A percentile compares a stretch with the other conserved stretches of the same genome.
Evolutionary conservation across 2,329 filamentous ascomycete species (phyloP).

Genomic region (Aspergillus hortae): DNA sequence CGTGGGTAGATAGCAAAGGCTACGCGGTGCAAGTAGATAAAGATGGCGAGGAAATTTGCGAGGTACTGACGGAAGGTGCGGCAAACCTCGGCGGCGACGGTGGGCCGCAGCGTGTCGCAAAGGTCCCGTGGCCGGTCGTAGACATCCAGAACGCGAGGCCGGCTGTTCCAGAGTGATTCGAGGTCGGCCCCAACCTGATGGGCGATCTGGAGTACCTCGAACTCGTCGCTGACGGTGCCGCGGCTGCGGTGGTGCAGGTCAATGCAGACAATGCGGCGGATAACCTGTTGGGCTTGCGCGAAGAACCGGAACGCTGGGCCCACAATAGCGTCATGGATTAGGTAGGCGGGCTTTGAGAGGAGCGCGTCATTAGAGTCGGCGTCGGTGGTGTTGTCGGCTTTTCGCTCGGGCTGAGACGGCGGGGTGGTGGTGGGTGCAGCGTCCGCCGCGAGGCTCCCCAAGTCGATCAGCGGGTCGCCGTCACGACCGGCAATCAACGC

Average conservation of each 20-base stretch:
- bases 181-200: conserved; percentile 35
- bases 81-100: conserved; percentile 26
- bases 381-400: conserved; percentile 3
- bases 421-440: background rate
- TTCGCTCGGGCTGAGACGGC: conserved; percentile 5
- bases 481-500: conserved; percentile 34
- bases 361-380: conserved; percentile 14
- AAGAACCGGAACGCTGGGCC: conserved; percentile 33
- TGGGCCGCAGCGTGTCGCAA: conserved; percentile 20
- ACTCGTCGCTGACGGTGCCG: conserved; percentile 36
- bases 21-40: conserved; percentile 35
- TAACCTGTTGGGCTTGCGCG: conserved; percentile 30
- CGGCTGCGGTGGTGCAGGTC: conserved; percentile 37
- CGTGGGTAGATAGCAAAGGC: conserved; percentile 37
- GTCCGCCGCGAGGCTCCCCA: conserved; percentile 18
- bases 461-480: conserved; percentile 29
- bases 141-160: conserved; percentile 30
- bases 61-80: conserved; percentile 33
- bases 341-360: conserved; percentile 25
- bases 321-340: conserved; percentile 29
- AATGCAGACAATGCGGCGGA: conserved; percentile 32
- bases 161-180: conserved; percentile 31
- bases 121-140: conserved; percentile 28
- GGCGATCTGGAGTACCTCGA: conserved; percentile 36
- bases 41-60: conserved; percentile 33